phyloP scores from a whole-genome alignment of 129 eudicot species.

The Sambucus nigra region DNA sequence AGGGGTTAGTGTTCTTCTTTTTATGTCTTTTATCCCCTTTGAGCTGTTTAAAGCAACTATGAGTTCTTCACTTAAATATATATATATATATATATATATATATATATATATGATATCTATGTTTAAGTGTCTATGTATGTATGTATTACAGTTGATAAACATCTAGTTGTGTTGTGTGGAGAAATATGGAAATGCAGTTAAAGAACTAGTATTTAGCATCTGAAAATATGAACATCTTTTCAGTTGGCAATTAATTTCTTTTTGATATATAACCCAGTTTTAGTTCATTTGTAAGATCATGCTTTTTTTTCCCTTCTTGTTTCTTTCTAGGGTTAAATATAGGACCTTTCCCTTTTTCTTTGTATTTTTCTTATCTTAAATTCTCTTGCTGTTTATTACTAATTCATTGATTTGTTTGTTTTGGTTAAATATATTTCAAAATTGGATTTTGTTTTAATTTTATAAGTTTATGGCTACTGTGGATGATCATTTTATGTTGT shows the following conservation, averaged over 20 bases:
- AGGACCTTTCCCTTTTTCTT: neutral
- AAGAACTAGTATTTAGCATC: neutral
- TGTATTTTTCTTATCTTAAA: neutral
- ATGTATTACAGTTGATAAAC: neutral
- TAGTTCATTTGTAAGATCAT: neutral
- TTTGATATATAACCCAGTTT: neutral
- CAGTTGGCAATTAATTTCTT: neutral
- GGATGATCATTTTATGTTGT: neutral
- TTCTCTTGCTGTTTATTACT: no score
- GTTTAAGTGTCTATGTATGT: no score
- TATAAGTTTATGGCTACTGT: neutral
- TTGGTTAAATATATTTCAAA: neutral
- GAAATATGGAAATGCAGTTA: neutral
- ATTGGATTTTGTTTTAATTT: neutral
- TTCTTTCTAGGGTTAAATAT: neutral
- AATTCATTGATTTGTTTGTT: neutral
- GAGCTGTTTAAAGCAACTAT: neutral
- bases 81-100: neutral
- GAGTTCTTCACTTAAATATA: neutral
- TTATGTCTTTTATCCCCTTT: neutral
- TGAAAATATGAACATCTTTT: neutral
- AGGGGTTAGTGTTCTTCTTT: conserved; percentile 5
- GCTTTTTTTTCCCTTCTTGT: neutral
- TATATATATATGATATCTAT: neutral
- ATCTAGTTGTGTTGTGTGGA: neutral